A percentile compares a stretch with the other conserved stretches of the same genome.
These are phyloP conservation scores for Thymus mandschuricus DNA, from an alignment of 257 asterid genomes.

Conservation along the genomic window DNA sequence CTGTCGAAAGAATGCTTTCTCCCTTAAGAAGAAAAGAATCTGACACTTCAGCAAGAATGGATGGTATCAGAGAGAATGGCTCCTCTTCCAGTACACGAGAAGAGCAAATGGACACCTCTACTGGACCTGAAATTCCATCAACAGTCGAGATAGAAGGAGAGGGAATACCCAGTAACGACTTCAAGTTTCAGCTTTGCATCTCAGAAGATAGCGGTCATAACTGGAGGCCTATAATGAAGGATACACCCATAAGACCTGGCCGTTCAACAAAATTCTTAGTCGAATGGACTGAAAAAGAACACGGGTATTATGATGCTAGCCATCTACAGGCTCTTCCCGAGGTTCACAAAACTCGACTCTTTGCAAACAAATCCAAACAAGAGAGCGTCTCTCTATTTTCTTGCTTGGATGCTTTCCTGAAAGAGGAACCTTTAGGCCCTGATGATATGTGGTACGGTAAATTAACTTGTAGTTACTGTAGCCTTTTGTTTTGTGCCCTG, in stretches of 20 bases:
- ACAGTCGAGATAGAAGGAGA: constrained; percentile 47
- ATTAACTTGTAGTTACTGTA: constrained; percentile 22
- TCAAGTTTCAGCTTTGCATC: constrained; percentile 66
- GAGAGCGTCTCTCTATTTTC: constrained; percentile 91
- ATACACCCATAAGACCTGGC: constrained; percentile 58
- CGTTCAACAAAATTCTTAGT: constrained; percentile 56
- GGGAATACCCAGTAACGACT: constrained; percentile 53
- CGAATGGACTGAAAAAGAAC: constrained; percentile 84
- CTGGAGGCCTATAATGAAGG: constrained; percentile 69
- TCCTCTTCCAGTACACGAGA: constrained; percentile 39
- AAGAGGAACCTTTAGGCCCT: constrained; percentile 96
- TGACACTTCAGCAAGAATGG: constrained; percentile 36
- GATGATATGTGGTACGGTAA: constrained; percentile 92
- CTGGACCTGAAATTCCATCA: constrained; percentile 39
- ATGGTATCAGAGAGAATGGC: constrained; percentile 46
- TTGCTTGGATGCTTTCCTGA: constrained; percentile 88
- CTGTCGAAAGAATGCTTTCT: constrained; percentile 63
- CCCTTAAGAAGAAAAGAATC: constrained; percentile 62
- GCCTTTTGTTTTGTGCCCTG: background rate
- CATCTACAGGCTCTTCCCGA: constrained; percentile 79
- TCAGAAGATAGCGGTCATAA: constrained; percentile 67
- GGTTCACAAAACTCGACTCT: constrained; percentile 74
- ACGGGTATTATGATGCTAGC: constrained; percentile 64
- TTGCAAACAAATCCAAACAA: constrained; percentile 80
- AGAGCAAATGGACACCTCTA: constrained; percentile 34